These are phyloP conservation scores for Chaetomium globosum DNA, from an alignment of 2,329 filamentous ascomycete species.

Conservation along the genomic window DNA sequence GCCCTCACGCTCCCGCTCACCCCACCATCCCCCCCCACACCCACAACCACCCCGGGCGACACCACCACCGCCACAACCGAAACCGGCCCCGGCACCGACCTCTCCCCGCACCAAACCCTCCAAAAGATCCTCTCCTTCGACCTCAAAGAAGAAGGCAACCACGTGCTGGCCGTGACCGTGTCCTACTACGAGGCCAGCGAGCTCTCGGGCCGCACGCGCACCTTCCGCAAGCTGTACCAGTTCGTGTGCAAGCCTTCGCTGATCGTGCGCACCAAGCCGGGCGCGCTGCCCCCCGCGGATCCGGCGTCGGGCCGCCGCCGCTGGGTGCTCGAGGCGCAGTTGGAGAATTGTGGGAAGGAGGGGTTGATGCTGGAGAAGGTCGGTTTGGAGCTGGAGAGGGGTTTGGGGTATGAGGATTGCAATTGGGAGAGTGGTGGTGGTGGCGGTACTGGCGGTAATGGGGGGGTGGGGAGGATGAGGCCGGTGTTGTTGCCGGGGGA, in stretches of 20 bases:
- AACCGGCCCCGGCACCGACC: slow-evolving; percentile 47
- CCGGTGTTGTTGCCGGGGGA: slow-evolving; percentile 65
- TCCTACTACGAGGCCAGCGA: slow-evolving; percentile 88
- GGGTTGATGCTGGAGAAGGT: slow-evolving; percentile 75
- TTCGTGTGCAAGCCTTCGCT: slow-evolving; percentile 90
- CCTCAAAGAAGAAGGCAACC: slow-evolving; percentile 89
- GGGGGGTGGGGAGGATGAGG: slow-evolving; percentile 42
- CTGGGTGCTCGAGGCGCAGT: slow-evolving; percentile 87
- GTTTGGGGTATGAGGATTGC: slow-evolving; percentile 56
- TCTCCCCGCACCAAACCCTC: slow-evolving; percentile 64
- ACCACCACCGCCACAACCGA: slow-evolving; percentile 1
- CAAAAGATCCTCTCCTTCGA: slow-evolving; percentile 85
- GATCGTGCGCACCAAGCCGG: slow-evolving; percentile 87
- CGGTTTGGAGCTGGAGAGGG: slow-evolving; percentile 55
- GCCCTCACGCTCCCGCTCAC: slow-evolving; percentile 20
- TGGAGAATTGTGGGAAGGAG: slow-evolving; percentile 91
- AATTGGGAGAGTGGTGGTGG: slow-evolving; percentile 52
- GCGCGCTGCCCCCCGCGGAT: slow-evolving; percentile 53
- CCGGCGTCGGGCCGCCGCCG: slow-evolving; percentile 37
- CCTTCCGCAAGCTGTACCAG: slow-evolving; percentile 94
- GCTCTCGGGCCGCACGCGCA: slow-evolving; percentile 71
- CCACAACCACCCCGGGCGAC: not conserved
- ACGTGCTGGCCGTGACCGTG: slow-evolving; percentile 90
- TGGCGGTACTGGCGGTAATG: not conserved
- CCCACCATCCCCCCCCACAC: not conserved